Evolutionary conservation across 2,329 filamentous ascomycete genomes (phyloP).

Genomic region (Remersonia thermophila): DNA sequence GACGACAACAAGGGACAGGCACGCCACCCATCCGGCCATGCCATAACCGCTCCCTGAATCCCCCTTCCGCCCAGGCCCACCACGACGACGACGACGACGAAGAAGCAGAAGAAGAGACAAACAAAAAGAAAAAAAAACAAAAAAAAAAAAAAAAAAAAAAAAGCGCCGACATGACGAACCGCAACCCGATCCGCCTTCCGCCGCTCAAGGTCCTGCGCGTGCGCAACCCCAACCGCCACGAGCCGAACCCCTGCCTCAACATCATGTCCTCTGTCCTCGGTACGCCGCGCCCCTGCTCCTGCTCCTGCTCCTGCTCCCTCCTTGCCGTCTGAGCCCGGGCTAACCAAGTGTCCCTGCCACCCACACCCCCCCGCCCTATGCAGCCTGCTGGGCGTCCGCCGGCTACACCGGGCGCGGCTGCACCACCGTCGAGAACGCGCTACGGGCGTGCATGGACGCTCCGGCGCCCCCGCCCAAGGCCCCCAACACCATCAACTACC

Average conservation of each 20-base stretch:
- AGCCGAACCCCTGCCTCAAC: conserved; percentile 40
- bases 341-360: not conserved
- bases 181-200: conserved; percentile 44
- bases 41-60: not conserved
- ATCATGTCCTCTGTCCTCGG: conserved; percentile 47
- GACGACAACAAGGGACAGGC: too few relatives aligned
- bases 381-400: conserved; percentile 75
- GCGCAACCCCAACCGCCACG: conserved; percentile 36
- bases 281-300: conserved; percentile 26
- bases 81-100: too few relatives aligned
- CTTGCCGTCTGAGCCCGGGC: not conserved
- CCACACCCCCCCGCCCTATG: not conserved
- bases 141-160: not conserved
- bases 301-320: too few relatives aligned
- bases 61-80: conserved; percentile 4
- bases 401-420: conserved; percentile 54
- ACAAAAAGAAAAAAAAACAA: conserved; percentile 3
- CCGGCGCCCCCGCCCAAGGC: conserved; percentile 38
- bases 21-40: conserved; percentile 1
- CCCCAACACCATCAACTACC: conserved; percentile 83
- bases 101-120: too few relatives aligned
- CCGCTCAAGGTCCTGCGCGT: conserved; percentile 44
- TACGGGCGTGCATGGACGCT: conserved; percentile 68
- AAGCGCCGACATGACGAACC: conserved; percentile 16
- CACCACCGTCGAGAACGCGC: conserved; percentile 44